Evolutionary conservation across 2,329 filamentous ascomycete genomes (phyloP), one percentile per base, ranked within the genome.

Genomic region (Pezicula rhizophila): DNA sequence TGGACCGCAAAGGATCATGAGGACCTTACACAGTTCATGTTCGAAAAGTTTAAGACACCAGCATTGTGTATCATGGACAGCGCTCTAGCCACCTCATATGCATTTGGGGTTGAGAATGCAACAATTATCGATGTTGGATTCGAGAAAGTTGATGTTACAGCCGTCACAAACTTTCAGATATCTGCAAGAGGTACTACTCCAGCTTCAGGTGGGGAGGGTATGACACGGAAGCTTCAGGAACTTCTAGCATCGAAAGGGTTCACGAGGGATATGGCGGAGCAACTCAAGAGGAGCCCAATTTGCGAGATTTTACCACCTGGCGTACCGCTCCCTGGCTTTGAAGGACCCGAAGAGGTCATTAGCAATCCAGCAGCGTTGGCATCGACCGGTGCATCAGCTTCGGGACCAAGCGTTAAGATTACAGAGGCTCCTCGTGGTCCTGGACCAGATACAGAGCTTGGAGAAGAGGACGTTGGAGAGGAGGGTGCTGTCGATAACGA

Each of bases 31-130:
- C 89, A 93, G 54, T 99, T 96, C 73, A 82, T 97, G 56, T 99
- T 99, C 62, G 93, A 99, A 69, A 95, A 93, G 70, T 96, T 95
- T 64, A 93, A 92, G 71, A 93, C 89, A 0, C 93, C 93, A 0
- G 90, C 89, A 0, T 86, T 99, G 45, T 91, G 87, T 59, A 77
- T 97, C 54, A 85, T 99, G 72, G 88, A 97, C 68, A 86, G 89
- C 58, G 91, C 89, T 3, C 71, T 95, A 42, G 91, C 93, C 23
- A 87, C 89, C 1, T 85, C 93, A 49, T 97, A 95, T 63, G 91
- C 89, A 10, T 78, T 90, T 26, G 81, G 80, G 65, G 78, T 76
- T 72, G 77, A 84, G 28, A 89, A 81, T 58, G 85, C 93, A 61
- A 93, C 89, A 0, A 80, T 99, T 17, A 77, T 99, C 20, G 93